These are phyloP conservation scores for Euphorbia tirucalli DNA, from an alignment of 345 rosid genomes.

Conservation along the genomic window DNA sequence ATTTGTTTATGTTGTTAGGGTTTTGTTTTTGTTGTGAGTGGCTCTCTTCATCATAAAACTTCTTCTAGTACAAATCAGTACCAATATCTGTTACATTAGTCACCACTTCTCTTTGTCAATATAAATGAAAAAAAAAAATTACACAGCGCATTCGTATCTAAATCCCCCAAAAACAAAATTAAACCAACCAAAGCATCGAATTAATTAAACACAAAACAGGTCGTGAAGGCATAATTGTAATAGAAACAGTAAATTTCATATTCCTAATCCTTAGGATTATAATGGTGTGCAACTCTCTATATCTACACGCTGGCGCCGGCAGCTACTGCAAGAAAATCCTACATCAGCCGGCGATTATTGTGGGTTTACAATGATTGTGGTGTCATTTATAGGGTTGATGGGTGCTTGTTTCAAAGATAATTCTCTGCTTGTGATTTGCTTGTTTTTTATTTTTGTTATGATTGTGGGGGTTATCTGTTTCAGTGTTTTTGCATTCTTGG, in stretches of 20 bases:
- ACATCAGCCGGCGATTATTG: slow-evolving; percentile 11
- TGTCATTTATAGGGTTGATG: slow-evolving; percentile 29
- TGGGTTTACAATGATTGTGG: slow-evolving; percentile 9
- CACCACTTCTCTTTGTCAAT: neutral
- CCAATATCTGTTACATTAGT: neutral
- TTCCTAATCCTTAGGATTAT: slow-evolving; percentile 21
- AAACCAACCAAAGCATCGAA: neutral
- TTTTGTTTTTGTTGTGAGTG: neutral
- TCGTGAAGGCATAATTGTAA: slow-evolving; percentile 30
- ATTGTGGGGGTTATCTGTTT: slow-evolving; percentile 15
- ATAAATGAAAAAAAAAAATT: neutral
- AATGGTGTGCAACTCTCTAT: slow-evolving; percentile 16
- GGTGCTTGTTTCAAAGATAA: slow-evolving; percentile 16
- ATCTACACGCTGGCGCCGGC: slow-evolving; percentile 6
- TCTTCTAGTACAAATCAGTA: neutral
- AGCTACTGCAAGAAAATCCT: slow-evolving; percentile 18
- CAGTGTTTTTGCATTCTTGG: slow-evolving; percentile 17
- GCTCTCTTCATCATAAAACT: neutral
- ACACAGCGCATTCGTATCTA: neutral
- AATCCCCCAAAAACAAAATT: too few relatives aligned
- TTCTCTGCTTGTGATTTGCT: slow-evolving; percentile 10
- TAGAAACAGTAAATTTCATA: slow-evolving; percentile 25
- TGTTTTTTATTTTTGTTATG: slow-evolving; percentile 12
- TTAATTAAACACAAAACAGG: slow-evolving; percentile 10
- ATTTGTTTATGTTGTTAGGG: slow-evolving; percentile 1